Evolutionary conservation across 129 eudicot genomes (phyloP).

Genomic region (Centella asiatica): DNA sequence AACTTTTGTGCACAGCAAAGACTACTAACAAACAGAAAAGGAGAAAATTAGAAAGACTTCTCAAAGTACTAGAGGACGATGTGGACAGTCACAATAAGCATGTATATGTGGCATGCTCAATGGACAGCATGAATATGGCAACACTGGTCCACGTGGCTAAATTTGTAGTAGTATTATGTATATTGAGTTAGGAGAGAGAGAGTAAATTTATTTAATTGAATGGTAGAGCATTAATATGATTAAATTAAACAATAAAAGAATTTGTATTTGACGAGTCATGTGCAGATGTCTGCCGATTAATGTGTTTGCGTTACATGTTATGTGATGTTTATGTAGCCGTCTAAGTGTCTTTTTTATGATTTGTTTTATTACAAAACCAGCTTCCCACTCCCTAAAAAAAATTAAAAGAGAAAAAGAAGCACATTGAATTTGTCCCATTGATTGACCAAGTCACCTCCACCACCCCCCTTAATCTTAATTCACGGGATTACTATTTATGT

Average conservation of each 20-base stretch:
- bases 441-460: no score
- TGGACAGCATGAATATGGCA: conserved; percentile 8
- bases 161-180: no score
- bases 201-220: no score
- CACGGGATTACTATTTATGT: conserved; percentile 22
- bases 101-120: not conserved
- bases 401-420: conserved; percentile 14
- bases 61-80: no score
- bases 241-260: no score
- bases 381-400: no score
- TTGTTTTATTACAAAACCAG: conserved; percentile 25
- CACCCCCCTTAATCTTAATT: conserved; percentile 18
- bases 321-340: conserved; percentile 72
- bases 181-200: no score
- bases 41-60: no score
- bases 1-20: no score
- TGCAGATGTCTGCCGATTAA: not conserved
- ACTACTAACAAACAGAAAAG: no score
- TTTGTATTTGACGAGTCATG: no score
- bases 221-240: no score
- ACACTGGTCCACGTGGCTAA: conserved; percentile 1
- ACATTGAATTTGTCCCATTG: conserved; percentile 26
- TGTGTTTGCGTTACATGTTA: conserved; percentile 25
- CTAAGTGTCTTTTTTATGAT: conserved; percentile 34
- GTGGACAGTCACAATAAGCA: conserved; percentile 6